A percentile compares a stretch with the other conserved stretches of the same genome.
These are phyloP conservation scores for Mycena metata DNA, from an alignment of 768 basidiomycete genomes.

Conservation along the genomic window DNA sequence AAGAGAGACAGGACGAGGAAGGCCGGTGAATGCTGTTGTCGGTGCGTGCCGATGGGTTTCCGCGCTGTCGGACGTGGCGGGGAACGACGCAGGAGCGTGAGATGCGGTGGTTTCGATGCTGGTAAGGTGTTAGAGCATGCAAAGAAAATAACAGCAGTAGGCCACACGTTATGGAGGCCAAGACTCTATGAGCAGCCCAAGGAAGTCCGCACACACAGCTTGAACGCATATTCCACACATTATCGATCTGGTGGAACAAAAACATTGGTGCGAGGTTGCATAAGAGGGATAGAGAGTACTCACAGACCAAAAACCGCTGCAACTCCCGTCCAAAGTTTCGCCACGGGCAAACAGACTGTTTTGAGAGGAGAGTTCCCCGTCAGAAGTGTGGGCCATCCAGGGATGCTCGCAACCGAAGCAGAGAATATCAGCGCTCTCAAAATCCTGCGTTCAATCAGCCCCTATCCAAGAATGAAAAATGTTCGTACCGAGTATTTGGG, in stretches of 20 bases:
- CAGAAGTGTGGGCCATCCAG: neutral
- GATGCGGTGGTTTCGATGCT: neutral
- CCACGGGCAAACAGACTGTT: neutral
- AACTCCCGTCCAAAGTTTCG: neutral
- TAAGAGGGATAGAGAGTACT: too few relatives aligned
- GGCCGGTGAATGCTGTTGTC: neutral
- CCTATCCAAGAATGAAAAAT: too few relatives aligned
- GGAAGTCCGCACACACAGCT: neutral
- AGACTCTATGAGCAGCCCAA: neutral
- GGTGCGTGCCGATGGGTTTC: neutral
- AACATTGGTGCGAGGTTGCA: too few relatives aligned
- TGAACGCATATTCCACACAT: neutral
- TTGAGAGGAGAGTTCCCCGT: neutral
- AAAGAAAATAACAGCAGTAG: neutral
- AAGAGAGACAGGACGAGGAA: neutral
- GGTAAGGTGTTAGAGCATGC: too few relatives aligned
- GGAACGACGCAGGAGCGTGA: neutral
- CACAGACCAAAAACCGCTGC: neutral
- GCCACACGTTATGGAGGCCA: neutral
- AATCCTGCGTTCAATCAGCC: neutral
- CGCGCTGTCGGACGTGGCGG: neutral
- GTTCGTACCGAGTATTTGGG: too few relatives aligned
- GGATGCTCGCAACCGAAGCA: constrained; percentile 2
- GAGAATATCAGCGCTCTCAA: neutral
- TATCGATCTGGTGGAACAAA: neutral